These are phyloP conservation scores for Alternaria incomplexa DNA, from an alignment of 2,329 filamentous ascomycete species.

Conservation along the genomic window DNA sequence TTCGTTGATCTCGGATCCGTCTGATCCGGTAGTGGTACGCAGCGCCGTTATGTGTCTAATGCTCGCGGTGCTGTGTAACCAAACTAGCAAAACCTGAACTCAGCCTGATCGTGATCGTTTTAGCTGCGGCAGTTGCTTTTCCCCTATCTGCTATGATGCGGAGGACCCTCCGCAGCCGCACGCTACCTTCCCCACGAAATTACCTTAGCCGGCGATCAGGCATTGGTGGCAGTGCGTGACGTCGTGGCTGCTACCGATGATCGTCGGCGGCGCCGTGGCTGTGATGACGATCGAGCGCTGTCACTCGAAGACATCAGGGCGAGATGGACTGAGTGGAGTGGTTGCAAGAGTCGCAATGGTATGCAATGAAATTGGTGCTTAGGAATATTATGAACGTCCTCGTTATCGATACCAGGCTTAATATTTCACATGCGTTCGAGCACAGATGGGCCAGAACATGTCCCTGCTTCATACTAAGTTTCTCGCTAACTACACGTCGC, in stretches of 20 bases:
- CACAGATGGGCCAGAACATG: neutral
- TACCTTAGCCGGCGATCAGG: neutral
- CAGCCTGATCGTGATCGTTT: neutral
- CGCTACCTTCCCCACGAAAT: neutral
- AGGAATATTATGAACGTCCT: neutral
- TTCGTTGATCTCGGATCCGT: neutral
- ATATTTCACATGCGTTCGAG: neutral
- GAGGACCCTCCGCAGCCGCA: neutral
- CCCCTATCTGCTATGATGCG: neutral
- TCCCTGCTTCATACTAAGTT: neutral
- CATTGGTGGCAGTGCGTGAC: neutral
- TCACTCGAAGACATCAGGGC: neutral
- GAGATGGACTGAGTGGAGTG: neutral
- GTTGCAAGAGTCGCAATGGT: neutral
- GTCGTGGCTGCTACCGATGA: neutral
- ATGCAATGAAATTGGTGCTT: neutral
- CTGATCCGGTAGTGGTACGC: neutral
- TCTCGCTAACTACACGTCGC: neutral
- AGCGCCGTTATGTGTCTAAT: slow-evolving; percentile 2
- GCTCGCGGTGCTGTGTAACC: neutral
- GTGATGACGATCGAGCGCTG: neutral
- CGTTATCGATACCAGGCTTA: neutral
- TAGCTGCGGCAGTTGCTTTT: neutral
- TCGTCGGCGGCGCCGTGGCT: neutral
- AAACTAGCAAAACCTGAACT: neutral